phyloP scores from a whole-genome alignment of 2,329 filamentous ascomycete genomes.

The Beauveria australis region DNA sequence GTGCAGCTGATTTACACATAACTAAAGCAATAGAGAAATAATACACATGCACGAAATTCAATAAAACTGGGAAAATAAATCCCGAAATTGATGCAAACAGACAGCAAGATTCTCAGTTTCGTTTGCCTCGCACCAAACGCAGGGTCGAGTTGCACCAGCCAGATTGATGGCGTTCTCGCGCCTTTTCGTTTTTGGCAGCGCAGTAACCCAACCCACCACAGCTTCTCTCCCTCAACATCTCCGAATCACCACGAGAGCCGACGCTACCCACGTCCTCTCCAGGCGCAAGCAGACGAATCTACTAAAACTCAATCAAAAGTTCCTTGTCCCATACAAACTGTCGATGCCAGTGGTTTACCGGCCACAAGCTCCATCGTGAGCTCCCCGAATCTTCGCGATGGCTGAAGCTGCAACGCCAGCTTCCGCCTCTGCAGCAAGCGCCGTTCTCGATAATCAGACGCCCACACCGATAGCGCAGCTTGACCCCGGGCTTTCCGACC shows the following conservation, averaged over 20 bases:
- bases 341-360: neutral
- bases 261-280: neutral
- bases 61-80: no score
- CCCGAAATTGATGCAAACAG: no score
- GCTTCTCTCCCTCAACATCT: constrained; percentile 5
- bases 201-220: constrained; percentile 1
- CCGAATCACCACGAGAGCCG: neutral
- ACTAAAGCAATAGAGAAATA: no score
- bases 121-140: neutral
- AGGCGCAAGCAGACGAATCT: neutral
- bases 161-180: neutral
- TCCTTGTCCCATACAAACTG: neutral
- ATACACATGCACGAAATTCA: no score
- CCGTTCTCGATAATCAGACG: constrained; percentile 18
- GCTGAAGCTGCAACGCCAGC: constrained; percentile 3
- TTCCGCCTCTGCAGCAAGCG: neutral
- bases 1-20: no score
- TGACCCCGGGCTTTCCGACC: constrained; percentile 36
- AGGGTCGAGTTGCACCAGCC: neutral
- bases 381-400: constrained; percentile 4
- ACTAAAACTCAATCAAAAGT: neutral
- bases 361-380: constrained; percentile 9
- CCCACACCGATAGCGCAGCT: constrained; percentile 50
- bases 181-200: neutral
- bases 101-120: neutral